Percentiles rank a stretch among this genome's conserved stretches.
Evolutionary conservation across 192 early-diverging fungal species (phyloP).

Genomic region (Podochytrium sp.): DNA sequence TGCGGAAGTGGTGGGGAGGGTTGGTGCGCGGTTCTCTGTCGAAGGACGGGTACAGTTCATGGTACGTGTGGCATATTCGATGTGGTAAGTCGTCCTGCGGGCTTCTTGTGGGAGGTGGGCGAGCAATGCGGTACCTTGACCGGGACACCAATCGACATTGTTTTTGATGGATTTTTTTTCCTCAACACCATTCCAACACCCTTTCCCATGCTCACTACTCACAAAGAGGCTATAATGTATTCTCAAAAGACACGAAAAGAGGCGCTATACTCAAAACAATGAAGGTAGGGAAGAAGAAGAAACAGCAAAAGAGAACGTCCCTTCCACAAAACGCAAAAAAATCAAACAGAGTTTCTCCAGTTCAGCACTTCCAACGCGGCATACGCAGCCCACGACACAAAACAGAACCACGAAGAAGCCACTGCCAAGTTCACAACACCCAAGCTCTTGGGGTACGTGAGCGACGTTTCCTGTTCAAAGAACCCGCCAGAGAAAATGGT

Average conservation of each 20-base stretch:
- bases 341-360: constrained; percentile 35
- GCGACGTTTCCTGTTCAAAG: constrained; percentile 36
- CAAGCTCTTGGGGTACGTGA: constrained; percentile 41
- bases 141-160: constrained; percentile 25
- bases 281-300: background rate
- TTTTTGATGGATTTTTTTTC: background rate
- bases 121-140: too few relatives aligned
- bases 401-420: constrained; percentile 30
- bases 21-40: too few relatives aligned
- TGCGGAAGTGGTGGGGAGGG: too few relatives aligned
- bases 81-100: too few relatives aligned
- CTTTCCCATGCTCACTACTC: background rate
- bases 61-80: too few relatives aligned
- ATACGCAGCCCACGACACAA: constrained; percentile 38
- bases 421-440: constrained; percentile 32
- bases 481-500: constrained; percentile 42
- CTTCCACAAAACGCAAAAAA: background rate
- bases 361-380: constrained; percentile 36
- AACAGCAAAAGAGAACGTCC: background rate
- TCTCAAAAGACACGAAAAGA: background rate
- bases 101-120: too few relatives aligned
- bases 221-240: background rate
- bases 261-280: background rate
- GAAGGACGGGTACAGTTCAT: too few relatives aligned
- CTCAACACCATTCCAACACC: background rate